A percentile compares a stretch with the other conserved stretches of the same genome.
phyloP scores from a whole-genome alignment of 2,329 filamentous ascomycete genomes.

The Fusarium newnesense region DNA sequence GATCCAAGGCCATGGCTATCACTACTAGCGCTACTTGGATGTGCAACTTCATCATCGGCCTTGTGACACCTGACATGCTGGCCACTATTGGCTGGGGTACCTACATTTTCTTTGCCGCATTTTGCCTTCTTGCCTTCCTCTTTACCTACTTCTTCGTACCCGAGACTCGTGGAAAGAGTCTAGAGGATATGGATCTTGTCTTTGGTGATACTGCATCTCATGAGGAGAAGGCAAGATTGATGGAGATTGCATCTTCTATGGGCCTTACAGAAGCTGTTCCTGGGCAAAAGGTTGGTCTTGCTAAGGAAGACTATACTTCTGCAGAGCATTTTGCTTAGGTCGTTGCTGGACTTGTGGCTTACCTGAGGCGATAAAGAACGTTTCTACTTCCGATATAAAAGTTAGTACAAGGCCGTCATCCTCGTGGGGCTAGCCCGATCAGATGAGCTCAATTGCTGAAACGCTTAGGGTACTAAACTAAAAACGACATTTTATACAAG shows the following conservation, averaged over 20 bases:
- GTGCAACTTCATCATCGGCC: slow-evolving; percentile 51
- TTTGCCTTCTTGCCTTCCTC: slow-evolving; percentile 59
- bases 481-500: too few relatives aligned
- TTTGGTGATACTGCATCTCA: slow-evolving; percentile 45
- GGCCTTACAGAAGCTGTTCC: background rate
- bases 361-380: too few relatives aligned
- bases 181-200: slow-evolving; percentile 66
- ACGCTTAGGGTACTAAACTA: too few relatives aligned
- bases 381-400: too few relatives aligned
- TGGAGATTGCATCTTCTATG: background rate
- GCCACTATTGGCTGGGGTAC: slow-evolving; percentile 61
- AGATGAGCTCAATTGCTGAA: too few relatives aligned
- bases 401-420: too few relatives aligned
- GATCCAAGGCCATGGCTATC: slow-evolving; percentile 69
- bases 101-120: slow-evolving; percentile 70
- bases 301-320: background rate
- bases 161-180: slow-evolving; percentile 64
- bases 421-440: too few relatives aligned
- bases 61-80: slow-evolving; percentile 59
- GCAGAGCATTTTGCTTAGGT: background rate
- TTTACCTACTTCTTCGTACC: slow-evolving; percentile 67
- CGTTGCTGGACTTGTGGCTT: too few relatives aligned
- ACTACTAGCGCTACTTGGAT: slow-evolving; percentile 61
- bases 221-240: background rate
- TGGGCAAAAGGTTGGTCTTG: background rate